Evolutionary conservation across 768 basidiomycete species (phyloP), one percentile per base, ranked within the genome.

Genomic region (Lepiota brunneoincarnata): DNA sequence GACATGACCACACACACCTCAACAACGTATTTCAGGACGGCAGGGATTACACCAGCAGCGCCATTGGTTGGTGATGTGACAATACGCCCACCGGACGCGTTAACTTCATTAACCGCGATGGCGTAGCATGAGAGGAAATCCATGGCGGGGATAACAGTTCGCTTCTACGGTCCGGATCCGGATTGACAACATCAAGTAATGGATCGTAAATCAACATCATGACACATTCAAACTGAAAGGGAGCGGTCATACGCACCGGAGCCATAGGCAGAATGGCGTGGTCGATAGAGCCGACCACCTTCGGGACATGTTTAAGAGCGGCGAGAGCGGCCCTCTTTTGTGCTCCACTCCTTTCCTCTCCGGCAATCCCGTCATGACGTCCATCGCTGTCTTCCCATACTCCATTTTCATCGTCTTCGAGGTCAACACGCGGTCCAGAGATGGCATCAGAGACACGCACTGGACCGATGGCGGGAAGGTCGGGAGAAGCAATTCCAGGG

Each of bases 1-100:
- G 36, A 26, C 42, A 5, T 37, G 23, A 44, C 38, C 20, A 37
- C 18, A 57, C 73, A 34, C 55, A 85, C 87, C 77, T 94, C 93
- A 28, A 88, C 68, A 46, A 94, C 85, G 62, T 94, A 94, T 68
- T 97, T 98, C 56, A 96, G 72, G 18, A 93, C 91, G 7, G 88
- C 87, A 18, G 95, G 96, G 49, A 98, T 96, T 40, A 98, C 89
- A 6, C 95, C 96, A 9, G 89, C 89, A 0, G 94, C 93, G 40
- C 95, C 95, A 64, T 94, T 94, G 5, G 94, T 95, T 2, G 91
- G 95, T 4, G 91, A 90, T 2, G 95, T 98, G 42, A 98, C 95
- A 49, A 98, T 96, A 28, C 95, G 79, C 0, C 95, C 95, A 0
- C 95, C 94, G 26, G 83, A 80, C 3, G 94, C 94, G 63, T 96